phyloP scores from a whole-genome alignment of 352 stramenopile genomes.

The Pseudoperonospora humuli region DNA sequence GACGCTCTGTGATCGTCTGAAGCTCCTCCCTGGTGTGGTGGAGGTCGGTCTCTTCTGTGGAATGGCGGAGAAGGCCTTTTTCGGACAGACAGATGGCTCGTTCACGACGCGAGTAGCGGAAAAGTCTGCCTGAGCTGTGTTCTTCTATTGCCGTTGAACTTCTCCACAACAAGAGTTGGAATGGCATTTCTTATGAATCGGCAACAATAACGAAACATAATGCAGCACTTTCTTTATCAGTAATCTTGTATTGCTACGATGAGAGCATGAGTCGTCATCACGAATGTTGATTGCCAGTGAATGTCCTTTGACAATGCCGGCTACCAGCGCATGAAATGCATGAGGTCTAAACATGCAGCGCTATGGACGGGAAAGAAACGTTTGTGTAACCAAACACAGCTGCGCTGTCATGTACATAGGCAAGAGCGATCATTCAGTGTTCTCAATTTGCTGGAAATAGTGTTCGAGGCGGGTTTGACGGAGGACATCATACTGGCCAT shows the following conservation, averaged over 20 bases:
- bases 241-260: slow-evolving; percentile 9
- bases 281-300: not conserved
- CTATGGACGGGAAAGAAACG: slow-evolving; percentile 4
- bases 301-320: not conserved
- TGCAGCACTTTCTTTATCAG: slow-evolving; percentile 6
- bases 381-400: not conserved
- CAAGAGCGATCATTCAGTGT: slow-evolving; percentile 8
- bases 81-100: slow-evolving; percentile 77
- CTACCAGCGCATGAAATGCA: not conserved
- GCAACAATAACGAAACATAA: slow-evolving; percentile 2
- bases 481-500: slow-evolving; percentile 72
- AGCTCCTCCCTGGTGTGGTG: slow-evolving; percentile 80
- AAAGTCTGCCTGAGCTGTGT: slow-evolving; percentile 14
- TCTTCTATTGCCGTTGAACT: not conserved
- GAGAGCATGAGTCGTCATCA: not conserved
- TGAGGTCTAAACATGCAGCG: slow-evolving; percentile 27
- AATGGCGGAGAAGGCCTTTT: slow-evolving; percentile 86
- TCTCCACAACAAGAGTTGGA: not conserved
- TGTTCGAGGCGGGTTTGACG: slow-evolving; percentile 64
- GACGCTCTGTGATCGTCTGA: slow-evolving; percentile 56
- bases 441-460: slow-evolving; percentile 37
- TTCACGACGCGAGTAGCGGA: slow-evolving; percentile 53
- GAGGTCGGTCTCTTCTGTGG: slow-evolving; percentile 84
- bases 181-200: not conserved
- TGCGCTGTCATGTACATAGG: not conserved